Percentiles rank a stretch among this genome's conserved stretches.
Conservation (phyloP, 352 stramenopile species). For the Phytophthora sansomeana region DNA sequence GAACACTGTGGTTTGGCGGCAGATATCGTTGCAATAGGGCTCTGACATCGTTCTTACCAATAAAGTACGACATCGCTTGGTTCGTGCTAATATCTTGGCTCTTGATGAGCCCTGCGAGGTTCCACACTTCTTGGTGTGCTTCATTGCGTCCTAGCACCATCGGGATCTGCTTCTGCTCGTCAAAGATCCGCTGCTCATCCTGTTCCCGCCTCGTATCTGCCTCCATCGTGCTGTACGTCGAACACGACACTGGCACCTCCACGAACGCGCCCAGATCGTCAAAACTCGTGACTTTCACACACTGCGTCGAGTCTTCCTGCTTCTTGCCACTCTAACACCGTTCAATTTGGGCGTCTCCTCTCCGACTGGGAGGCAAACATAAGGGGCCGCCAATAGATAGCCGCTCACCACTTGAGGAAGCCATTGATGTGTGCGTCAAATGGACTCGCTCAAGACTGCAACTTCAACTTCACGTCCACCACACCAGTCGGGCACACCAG, state of each 20-base stretch:
- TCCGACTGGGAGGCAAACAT: too few relatives aligned
- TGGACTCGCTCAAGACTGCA: too few relatives aligned
- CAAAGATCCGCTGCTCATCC: conserved; percentile 60
- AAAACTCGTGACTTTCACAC: conserved; percentile 46
- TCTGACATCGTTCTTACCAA: conserved; percentile 64
- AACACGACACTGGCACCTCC: conserved; percentile 62
- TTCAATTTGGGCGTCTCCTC: conserved; percentile 21
- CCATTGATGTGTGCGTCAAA: too few relatives aligned
- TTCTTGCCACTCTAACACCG: conserved; percentile 7
- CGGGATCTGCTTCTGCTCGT: conserved; percentile 62
- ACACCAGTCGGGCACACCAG: too few relatives aligned
- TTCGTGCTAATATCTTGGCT: conserved; percentile 86
- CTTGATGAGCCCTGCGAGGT: conserved; percentile 74
- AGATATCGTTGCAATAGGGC: conserved; percentile 80
- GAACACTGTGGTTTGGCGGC: conserved; percentile 77
- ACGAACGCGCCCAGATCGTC: conserved; percentile 60
- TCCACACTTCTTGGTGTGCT: conserved; percentile 77
- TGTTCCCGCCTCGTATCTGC: conserved; percentile 52
- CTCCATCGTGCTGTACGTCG: conserved; percentile 62
- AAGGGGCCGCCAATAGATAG: too few relatives aligned
- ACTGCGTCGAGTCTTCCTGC: conserved; percentile 48
- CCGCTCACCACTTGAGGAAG: too few relatives aligned
- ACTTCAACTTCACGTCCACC: too few relatives aligned
- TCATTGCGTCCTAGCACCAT: conserved; percentile 77
- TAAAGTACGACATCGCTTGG: conserved; percentile 79